phyloP scores from a whole-genome alignment of 768 basidiomycete species.

The Paxillus rubicundulus region DNA sequence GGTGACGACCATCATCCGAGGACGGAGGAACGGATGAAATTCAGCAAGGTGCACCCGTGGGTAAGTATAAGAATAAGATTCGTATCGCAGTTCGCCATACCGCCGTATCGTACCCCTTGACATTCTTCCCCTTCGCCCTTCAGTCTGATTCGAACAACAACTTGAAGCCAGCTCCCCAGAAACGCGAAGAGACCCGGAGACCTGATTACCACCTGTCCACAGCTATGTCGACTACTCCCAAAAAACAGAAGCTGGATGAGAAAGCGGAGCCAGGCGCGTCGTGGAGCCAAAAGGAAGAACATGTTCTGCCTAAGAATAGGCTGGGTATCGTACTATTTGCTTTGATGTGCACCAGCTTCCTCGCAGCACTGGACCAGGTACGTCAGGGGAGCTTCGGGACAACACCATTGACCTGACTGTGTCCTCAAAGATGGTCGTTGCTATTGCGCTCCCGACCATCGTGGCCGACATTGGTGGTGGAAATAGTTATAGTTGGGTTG shows the following conservation, averaged over 20 bases:
- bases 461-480: slow-evolving; percentile 61
- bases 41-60: too few relatives aligned
- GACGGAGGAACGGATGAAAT: too few relatives aligned
- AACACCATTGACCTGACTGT: background rate
- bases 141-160: too few relatives aligned
- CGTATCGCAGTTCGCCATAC: too few relatives aligned
- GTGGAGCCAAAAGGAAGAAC: slow-evolving; percentile 56
- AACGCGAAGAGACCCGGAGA: too few relatives aligned
- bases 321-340: slow-evolving; percentile 26
- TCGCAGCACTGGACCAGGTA: slow-evolving; percentile 62
- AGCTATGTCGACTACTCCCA: slow-evolving; percentile 6
- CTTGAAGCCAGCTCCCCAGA: too few relatives aligned
- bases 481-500: slow-evolving; percentile 68
- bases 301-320: slow-evolving; percentile 44
- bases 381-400: background rate
- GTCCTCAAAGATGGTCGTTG: slow-evolving; percentile 53
- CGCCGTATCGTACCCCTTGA: too few relatives aligned
- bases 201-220: too few relatives aligned
- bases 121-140: too few relatives aligned
- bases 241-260: background rate
- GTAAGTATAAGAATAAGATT: too few relatives aligned
- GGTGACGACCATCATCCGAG: too few relatives aligned
- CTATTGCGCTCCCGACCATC: slow-evolving; percentile 76
- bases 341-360: slow-evolving; percentile 28
- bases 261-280: slow-evolving; percentile 45